phyloP scores from a whole-genome alignment of 441 rosid species.

The Arabidopsis hybrid region DNA sequence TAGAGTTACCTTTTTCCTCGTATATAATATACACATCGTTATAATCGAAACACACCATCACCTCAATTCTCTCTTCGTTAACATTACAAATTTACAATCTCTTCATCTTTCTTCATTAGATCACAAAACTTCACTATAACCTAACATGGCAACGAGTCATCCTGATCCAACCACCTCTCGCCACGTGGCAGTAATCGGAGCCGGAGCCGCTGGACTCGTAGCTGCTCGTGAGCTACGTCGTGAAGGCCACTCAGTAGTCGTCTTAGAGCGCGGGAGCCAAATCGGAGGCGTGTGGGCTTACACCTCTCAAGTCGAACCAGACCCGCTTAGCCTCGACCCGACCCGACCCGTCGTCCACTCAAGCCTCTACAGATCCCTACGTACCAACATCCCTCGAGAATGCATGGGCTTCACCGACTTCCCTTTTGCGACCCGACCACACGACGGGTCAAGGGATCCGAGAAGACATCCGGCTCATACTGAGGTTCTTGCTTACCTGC shows the following conservation, averaged over 20 bases:
- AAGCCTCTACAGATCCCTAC: slow-evolving; percentile 73
- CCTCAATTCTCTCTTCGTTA: slow-evolving; percentile 28
- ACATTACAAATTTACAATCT: not conserved
- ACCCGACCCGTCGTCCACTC: slow-evolving; percentile 64
- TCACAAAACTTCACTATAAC: slow-evolving; percentile 18
- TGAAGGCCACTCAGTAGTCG: slow-evolving; percentile 69
- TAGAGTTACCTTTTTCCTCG: slow-evolving; percentile 4
- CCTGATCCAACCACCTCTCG: slow-evolving; percentile 20
- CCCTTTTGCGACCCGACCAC: slow-evolving; percentile 58
- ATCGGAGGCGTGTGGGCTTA: slow-evolving; percentile 84
- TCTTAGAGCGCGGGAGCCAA: slow-evolving; percentile 60
- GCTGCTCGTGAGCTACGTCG: slow-evolving; percentile 69
- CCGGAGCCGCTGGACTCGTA: slow-evolving; percentile 79
- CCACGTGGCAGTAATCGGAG: slow-evolving; percentile 77
- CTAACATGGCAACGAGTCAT: slow-evolving; percentile 30
- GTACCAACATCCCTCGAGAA: slow-evolving; percentile 79
- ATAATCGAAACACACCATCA: slow-evolving; percentile 30
- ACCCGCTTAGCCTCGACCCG: slow-evolving; percentile 42
- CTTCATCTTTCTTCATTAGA: slow-evolving; percentile 16
- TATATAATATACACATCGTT: slow-evolving; percentile 34
- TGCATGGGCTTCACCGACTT: slow-evolving; percentile 73
- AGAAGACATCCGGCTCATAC: slow-evolving; percentile 78
- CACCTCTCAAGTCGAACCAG: slow-evolving; percentile 52
- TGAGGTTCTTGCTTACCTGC: slow-evolving; percentile 74
- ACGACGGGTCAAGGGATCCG: slow-evolving; percentile 53